These are phyloP conservation scores for Gymnopilus junonius DNA, from an alignment of 768 basidiomycete species.

Conservation along the genomic window DNA sequence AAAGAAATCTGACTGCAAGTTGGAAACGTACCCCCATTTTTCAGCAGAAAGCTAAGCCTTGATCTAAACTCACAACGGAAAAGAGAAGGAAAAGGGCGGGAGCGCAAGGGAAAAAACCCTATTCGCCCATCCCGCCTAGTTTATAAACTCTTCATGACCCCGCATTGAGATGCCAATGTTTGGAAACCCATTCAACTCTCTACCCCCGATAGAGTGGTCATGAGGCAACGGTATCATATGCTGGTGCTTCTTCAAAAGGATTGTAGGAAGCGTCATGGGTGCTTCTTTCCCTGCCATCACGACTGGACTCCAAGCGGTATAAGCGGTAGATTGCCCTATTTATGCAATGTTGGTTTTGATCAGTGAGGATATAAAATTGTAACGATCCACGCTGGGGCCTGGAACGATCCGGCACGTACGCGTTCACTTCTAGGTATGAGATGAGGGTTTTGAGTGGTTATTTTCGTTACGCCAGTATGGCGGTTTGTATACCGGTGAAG, in stretches of 20 bases:
- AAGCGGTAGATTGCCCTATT: not conserved
- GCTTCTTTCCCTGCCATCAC: conserved; percentile 9
- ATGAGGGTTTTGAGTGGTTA: not conserved
- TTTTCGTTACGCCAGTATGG: not conserved
- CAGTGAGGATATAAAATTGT: not conserved
- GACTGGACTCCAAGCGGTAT: not conserved
- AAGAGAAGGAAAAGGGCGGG: not conserved
- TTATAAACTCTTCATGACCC: conserved; percentile 8
- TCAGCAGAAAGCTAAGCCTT: not conserved
- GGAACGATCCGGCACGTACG: not conserved
- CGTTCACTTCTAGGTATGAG: not conserved
- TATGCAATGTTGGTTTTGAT: not conserved
- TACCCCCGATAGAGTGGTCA: conserved; percentile 18
- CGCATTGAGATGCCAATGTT: not conserved
- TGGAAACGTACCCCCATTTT: conserved; percentile 8
- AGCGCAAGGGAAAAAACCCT: not conserved
- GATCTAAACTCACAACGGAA: not conserved
- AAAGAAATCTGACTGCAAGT: not conserved
- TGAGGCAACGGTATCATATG: conserved; percentile 14
- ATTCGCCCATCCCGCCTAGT: not conserved
- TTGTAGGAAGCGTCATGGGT: conserved; percentile 10
- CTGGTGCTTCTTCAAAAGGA: conserved; percentile 4
- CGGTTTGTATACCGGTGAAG: not conserved
- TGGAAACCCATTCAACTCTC: conserved; percentile 3
- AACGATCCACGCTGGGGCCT: not conserved